Evolutionary conservation across 805 yeast genomes (phyloP), one percentile per base, ranked within the genome.

Genomic region (Ogataea ganodermae): DNA sequence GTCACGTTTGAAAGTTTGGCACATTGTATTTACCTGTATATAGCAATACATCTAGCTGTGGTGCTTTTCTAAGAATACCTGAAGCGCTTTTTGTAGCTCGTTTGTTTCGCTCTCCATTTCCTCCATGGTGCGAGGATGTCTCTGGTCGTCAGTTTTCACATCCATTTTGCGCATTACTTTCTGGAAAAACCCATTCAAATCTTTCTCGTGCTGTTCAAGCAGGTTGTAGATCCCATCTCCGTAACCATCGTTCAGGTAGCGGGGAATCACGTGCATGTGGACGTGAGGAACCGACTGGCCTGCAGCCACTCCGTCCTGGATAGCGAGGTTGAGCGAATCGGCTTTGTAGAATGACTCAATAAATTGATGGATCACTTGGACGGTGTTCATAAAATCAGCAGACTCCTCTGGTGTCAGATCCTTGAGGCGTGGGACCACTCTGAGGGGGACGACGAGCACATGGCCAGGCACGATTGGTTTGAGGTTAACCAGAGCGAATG

Each of bases 231-330:
- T 76, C 32, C 79, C 83, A 62, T 89, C 96, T 1, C 89, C 89
- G 35, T 63, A 69, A 0, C 69, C 69, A 58, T 86, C 84, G 3
- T 71, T 70, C 39, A 80, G 67, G 62, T 76, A 82, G 33, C 99
- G 75, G 6, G 99, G 99, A 17, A 94, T 90, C 16, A 94, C 69
- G 64, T 94, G 99, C 17, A 96, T 86, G 65, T 94, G 99, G 23
- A 92, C 75, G 67, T 94, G 99, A 4, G 97, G 96, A 2, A 94
- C 84, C n/a, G 91, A 80, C 63, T 94, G 99, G 3, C 99, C 99
- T 1, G 97, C 92, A 42, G 89, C 89, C 0, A 90, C 87, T 0
- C 99, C 99, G 63, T 94, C 99, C 65, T 94, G 99, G 49, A 95
- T 89, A 9, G 97, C 92, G 32, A 94, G 76, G 62, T 95, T 95